Evolutionary conservation across 1,284 basidiomycete species (phyloP).

Genomic region (Ustilago sp.): DNA sequence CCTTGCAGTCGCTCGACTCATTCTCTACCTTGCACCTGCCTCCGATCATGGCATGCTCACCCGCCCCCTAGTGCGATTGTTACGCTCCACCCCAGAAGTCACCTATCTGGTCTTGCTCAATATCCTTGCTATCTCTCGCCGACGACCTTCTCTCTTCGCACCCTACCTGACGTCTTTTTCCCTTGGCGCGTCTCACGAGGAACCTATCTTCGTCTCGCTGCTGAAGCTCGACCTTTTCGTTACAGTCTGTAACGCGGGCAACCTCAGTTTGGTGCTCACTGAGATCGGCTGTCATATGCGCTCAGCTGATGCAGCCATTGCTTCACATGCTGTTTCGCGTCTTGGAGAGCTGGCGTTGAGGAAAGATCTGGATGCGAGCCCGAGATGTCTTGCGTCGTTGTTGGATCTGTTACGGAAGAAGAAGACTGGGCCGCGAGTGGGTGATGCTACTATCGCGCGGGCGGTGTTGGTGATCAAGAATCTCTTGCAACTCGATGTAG

Average conservation of each 20-base stretch:
- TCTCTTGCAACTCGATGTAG: slow-evolving; percentile 27
- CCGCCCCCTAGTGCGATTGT: slow-evolving; percentile 45
- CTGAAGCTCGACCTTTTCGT: slow-evolving; percentile 59
- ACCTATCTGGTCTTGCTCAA: slow-evolving; percentile 52
- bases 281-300: slow-evolving; percentile 51
- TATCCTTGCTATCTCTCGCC: slow-evolving; percentile 34
- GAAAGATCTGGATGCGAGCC: slow-evolving; percentile 22
- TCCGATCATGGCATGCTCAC: slow-evolving; percentile 27
- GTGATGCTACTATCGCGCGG: slow-evolving; percentile 30
- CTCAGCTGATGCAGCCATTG: slow-evolving; percentile 31
- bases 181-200: slow-evolving; percentile 51
- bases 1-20: slow-evolving; percentile 42
- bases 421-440: slow-evolving; percentile 20
- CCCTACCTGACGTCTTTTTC: slow-evolving; percentile 47
- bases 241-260: slow-evolving; percentile 24
- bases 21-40: slow-evolving; percentile 35
- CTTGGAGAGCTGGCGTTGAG: slow-evolving; percentile 46
- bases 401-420: slow-evolving; percentile 37
- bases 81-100: slow-evolving; percentile 48
- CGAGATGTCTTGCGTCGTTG: slow-evolving; percentile 30
- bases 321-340: slow-evolving; percentile 45
- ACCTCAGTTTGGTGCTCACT: slow-evolving; percentile 27
- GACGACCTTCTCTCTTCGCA: slow-evolving; percentile 34
- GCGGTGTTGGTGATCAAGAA: slow-evolving; percentile 47
- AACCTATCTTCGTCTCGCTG: slow-evolving; percentile 54